Percentiles rank a stretch among this genome's conserved stretches.
phyloP scores from a whole-genome alignment of 768 basidiomycete genomes.

The Podaxis sp. region DNA sequence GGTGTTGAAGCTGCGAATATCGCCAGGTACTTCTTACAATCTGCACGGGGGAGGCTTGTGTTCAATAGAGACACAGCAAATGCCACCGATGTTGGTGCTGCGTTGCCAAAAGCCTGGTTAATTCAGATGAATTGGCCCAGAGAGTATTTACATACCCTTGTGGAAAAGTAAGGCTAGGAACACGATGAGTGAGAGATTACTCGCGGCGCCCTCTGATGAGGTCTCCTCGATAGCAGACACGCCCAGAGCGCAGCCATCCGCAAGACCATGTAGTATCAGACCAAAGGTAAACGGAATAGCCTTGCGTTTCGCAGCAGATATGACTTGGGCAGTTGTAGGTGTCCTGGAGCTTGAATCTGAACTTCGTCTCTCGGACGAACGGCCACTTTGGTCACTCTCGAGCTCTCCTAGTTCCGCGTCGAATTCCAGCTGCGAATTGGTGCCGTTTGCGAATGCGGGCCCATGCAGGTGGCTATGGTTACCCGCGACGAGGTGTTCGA shows the following conservation, averaged over 20 bases:
- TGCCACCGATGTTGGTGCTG: constrained; percentile 90
- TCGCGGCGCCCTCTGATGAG: constrained; percentile 28
- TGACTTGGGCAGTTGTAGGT: constrained; percentile 17
- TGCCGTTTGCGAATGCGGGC: constrained; percentile 4
- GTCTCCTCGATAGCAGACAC: constrained; percentile 54
- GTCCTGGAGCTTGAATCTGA: background rate
- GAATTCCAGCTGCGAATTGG: constrained; percentile 43
- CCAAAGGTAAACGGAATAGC: constrained; percentile 82
- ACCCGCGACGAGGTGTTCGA: constrained; percentile 61
- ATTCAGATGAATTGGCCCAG: constrained; percentile 25
- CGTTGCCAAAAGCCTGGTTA: background rate
- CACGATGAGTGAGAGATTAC: constrained; percentile 72
- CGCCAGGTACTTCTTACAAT: constrained; percentile 73
- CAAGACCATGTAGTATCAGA: constrained; percentile 81
- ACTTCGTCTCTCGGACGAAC: constrained; percentile 15
- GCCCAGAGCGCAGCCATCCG: constrained; percentile 92
- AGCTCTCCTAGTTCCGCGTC: constrained; percentile 64
- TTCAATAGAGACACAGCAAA: constrained; percentile 84
- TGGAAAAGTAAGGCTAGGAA: constrained; percentile 91
- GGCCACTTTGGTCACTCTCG: constrained; percentile 39
- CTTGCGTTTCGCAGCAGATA: constrained; percentile 27
- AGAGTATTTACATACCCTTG: constrained; percentile 56
- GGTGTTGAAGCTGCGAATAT: constrained; percentile 87
- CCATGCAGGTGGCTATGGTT: constrained; percentile 31
- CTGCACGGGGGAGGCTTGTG: constrained; percentile 59